Percentiles rank a stretch among this genome's conserved stretches.
Evolutionary conservation across 2,329 filamentous ascomycete genomes (phyloP).

Genomic region (Chalara sp.): DNA sequence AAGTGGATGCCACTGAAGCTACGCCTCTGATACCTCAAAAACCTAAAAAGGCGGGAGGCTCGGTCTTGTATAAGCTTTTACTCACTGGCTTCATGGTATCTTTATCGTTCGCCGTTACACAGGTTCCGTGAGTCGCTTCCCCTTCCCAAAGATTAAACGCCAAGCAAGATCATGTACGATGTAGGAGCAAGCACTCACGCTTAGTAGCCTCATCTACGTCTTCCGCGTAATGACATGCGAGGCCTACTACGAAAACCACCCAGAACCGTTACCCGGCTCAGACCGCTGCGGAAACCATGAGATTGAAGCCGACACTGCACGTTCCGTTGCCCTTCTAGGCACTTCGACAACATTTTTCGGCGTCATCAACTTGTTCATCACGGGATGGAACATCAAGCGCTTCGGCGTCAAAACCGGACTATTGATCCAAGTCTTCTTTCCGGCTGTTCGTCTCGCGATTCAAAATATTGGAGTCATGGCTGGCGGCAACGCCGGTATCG

Average conservation of each 20-base stretch:
- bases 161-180: background rate
- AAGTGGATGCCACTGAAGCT: constrained; percentile 16
- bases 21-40: constrained; percentile 9
- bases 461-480: constrained; percentile 60
- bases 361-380: constrained; percentile 59
- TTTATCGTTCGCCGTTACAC: constrained; percentile 41
- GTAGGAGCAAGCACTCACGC: background rate
- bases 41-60: constrained; percentile 11
- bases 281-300: constrained; percentile 54
- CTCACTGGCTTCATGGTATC: constrained; percentile 55
- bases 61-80: constrained; percentile 38
- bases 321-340: constrained; percentile 56
- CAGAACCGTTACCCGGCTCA: constrained; percentile 37
- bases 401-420: constrained; percentile 58
- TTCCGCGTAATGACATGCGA: constrained; percentile 70
- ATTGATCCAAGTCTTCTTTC: constrained; percentile 55
- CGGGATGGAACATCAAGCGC: constrained; percentile 59
- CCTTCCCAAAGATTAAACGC: background rate
- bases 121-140: constrained; percentile 32
- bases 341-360: constrained; percentile 64
- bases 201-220: constrained; percentile 44
- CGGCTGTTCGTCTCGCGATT: constrained; percentile 54
- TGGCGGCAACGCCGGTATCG: constrained; percentile 55
- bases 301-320: constrained; percentile 58
- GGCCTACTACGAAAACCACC: constrained; percentile 55